Conservation (phyloP, 768 basidiomycete genomes). For the Serendipita vermifera region DNA sequence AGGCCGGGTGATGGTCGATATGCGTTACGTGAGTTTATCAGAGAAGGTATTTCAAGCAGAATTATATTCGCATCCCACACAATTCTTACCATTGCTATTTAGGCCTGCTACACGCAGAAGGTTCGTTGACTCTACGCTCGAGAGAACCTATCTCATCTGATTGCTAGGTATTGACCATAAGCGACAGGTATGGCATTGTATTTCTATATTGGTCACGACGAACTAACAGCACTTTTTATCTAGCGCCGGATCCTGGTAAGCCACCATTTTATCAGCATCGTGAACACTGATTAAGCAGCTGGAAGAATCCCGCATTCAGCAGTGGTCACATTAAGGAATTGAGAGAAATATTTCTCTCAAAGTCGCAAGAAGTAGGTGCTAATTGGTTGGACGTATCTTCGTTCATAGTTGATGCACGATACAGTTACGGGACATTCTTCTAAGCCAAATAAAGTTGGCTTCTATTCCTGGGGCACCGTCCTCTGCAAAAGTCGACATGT, state of each 20-base stretch:
- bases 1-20: background rate
- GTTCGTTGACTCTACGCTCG: background rate
- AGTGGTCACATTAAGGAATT: background rate
- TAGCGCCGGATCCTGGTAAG: background rate
- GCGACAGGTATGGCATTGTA: background rate
- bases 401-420: background rate
- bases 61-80: background rate
- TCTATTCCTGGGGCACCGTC: slow-evolving; percentile 5
- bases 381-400: background rate
- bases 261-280: background rate
- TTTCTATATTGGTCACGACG: background rate
- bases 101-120: background rate
- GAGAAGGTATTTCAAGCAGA: background rate
- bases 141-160: background rate
- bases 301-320: background rate
- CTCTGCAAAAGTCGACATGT: slow-evolving; percentile 6
- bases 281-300: background rate
- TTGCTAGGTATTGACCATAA: background rate
- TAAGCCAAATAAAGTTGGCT: background rate
- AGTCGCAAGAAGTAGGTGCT: slow-evolving; percentile 11
- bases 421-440: background rate
- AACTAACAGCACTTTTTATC: slow-evolving; percentile 19
- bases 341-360: background rate
- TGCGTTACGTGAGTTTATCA: slow-evolving; percentile 2
- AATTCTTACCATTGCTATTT: slow-evolving; percentile 7